Conservation (phyloP, 768 basidiomycete species). For the Baorangia bicolor region DNA sequence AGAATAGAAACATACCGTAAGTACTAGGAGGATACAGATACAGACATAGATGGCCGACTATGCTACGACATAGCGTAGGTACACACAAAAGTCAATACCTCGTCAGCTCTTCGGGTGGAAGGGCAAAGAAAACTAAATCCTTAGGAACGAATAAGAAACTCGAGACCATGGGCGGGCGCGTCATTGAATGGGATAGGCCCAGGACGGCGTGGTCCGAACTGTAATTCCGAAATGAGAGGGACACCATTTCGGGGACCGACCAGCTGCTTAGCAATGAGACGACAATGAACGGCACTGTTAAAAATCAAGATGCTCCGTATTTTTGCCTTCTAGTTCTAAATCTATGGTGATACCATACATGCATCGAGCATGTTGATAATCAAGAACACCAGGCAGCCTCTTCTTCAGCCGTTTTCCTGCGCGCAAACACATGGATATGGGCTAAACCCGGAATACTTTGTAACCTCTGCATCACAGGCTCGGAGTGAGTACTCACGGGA, state of each 20-base stretch:
- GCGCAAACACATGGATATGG: slow-evolving; percentile 86
- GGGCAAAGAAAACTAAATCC: not conserved
- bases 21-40: too few relatives aligned
- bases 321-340: slow-evolving; percentile 2
- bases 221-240: not conserved
- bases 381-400: slow-evolving; percentile 16
- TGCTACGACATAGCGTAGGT: too few relatives aligned
- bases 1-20: not conserved
- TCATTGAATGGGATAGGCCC: too few relatives aligned
- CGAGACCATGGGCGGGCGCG: too few relatives aligned
- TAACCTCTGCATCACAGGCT: slow-evolving; percentile 49
- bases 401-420: slow-evolving; percentile 41
- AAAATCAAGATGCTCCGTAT: not conserved
- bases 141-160: too few relatives aligned
- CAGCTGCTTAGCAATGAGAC: not conserved
- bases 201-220: too few relatives aligned
- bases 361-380: not conserved
- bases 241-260: not conserved
- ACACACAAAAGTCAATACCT: too few relatives aligned
- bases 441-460: slow-evolving; percentile 81
- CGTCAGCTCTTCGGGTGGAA: too few relatives aligned
- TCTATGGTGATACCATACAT: not conserved
- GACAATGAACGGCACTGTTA: not conserved
- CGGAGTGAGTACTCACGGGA: not conserved
- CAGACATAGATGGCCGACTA: too few relatives aligned